Percentiles rank a stretch among this genome's conserved stretches.
Evolutionary conservation across 495 filamentous ascomycete genomes (phyloP).

Genomic region (Durotheca rogersii): DNA sequence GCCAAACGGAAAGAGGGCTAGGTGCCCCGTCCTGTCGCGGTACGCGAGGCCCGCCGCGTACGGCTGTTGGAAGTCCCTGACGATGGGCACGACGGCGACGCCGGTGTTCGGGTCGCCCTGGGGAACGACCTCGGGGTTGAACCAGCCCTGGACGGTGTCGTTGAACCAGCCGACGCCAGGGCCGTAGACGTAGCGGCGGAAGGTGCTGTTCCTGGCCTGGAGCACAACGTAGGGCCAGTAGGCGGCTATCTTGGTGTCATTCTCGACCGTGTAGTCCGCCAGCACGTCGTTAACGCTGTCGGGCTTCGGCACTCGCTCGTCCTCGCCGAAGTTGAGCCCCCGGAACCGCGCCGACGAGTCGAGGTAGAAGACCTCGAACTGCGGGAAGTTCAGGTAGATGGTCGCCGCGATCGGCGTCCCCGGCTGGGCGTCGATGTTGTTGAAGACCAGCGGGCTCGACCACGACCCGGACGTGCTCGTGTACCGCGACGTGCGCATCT

Average conservation of each 20-base stretch:
- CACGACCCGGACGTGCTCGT: conserved; percentile 8
- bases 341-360: conserved; percentile 15
- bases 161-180: conserved; percentile 10
- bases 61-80: conserved; percentile 3
- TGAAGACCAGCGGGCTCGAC: conserved; percentile 13
- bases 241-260: conserved; percentile 7
- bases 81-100: conserved; percentile 8
- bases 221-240: conserved; percentile 24
- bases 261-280: conserved; percentile 1
- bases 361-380: conserved; percentile 20
- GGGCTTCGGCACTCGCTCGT: conserved; percentile 17
- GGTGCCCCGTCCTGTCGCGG: conserved; percentile 13
- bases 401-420: conserved; percentile 19
- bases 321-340: conserved; percentile 17
- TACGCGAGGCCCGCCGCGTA: conserved; percentile 22
- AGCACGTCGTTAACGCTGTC: conserved; percentile 12
- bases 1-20: conserved; percentile 20
- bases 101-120: conserved; percentile 10
- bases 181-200: conserved; percentile 18
- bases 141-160: conserved; percentile 12
- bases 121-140: conserved; percentile 3
- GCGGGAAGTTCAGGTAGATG: conserved; percentile 7
- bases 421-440: conserved; percentile 11
- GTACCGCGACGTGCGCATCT: conserved; percentile 18
- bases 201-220: conserved; percentile 10